Conservation (phyloP, 2,329 filamentous ascomycete species). For the Diatrype stigma region DNA sequence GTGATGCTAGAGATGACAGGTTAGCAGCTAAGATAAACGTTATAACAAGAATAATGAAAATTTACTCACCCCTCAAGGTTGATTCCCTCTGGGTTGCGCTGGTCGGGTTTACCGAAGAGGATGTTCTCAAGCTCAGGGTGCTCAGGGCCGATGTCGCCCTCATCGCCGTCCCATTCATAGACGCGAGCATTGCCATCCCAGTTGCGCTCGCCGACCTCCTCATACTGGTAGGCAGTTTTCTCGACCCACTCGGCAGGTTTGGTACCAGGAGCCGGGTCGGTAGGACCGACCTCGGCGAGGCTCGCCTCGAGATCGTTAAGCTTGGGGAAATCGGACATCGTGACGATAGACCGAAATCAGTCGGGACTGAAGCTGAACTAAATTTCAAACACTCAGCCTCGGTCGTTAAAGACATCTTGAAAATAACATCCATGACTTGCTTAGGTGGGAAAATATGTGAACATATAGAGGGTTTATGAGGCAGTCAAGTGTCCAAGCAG, state of each 20-base stretch:
- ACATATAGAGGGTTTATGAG: no score
- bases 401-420: no score
- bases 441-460: no score
- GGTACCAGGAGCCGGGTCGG: conserved; percentile 2
- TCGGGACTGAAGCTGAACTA: no score
- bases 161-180: conserved; percentile 84
- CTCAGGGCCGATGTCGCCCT: conserved; percentile 76
- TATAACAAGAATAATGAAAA: not conserved
- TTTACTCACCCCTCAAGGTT: conserved; percentile 58
- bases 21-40: not conserved
- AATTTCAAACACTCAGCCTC: no score
- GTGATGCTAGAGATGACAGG: conserved; percentile 40
- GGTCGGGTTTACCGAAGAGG: conserved; percentile 63
- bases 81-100: conserved; percentile 49
- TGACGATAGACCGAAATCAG: conserved; percentile 1
- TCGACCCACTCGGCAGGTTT: conserved; percentile 38
- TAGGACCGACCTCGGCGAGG: conserved; percentile 20
- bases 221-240: conserved; percentile 46
- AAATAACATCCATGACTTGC: no score
- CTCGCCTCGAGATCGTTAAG: conserved; percentile 27
- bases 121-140: conserved; percentile 66
- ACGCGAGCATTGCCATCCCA: conserved; percentile 56
- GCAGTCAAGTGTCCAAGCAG: no score
- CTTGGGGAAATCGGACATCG: conserved; percentile 21
- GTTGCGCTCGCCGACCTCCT: conserved; percentile 25